Base-by-base conservation (phyloP, 768 basidiomycete species). In the Dioszegia crocea region DNA sequence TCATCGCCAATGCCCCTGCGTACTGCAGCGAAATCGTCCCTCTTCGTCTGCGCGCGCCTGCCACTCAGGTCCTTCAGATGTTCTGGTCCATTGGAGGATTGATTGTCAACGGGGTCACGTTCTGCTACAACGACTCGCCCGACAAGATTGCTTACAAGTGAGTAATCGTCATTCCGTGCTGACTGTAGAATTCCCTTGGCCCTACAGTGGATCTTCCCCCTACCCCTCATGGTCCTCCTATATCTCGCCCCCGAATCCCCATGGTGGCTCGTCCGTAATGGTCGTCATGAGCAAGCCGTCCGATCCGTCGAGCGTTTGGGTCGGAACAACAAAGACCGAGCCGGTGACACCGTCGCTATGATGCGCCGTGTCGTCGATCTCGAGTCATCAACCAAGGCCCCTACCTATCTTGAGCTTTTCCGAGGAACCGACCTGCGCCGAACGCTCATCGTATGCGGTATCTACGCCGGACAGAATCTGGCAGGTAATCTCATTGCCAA, bases 401-500 rank as follows among this genome's bases (percentile, higher is more conserved):
- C 73, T 0, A 57, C 57, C 17, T 79, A 77, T 64, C 5, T 71
- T 11, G 75, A 79, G 53, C 75, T 74, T 64, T 78, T 77, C 73
- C 57, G 58, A n/a, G 72, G 74, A 1, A 63, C 65, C 47, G 74
- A 80, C 52, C 60, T 2, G 54, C 33, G 33, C 14, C 33, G 33
- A 14, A 33, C 33, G 33, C 33, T 74, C 19, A 49, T 60, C 41
- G 52, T 56, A 21, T 40, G 59, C 64, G 61, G 64, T 64, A 55
- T 64, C 26, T 71, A 65, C 41, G 54, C 61, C 24, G 19, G 23
- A 16, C 54, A 71, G 50, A 9, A 14, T 9, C 29, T 38, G 30
- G 23, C 50, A 23, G 50, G 50, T 21, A 67, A 69, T 54, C 56
- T 71, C 33, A 68, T 70, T 45, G 70, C 67, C 31, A 31, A 21